A percentile compares a stretch with the other conserved stretches of the same genome.
Evolutionary conservation across 176 grass and related monocot genomes (phyloP).

Genomic region (Melocanna baccifera): DNA sequence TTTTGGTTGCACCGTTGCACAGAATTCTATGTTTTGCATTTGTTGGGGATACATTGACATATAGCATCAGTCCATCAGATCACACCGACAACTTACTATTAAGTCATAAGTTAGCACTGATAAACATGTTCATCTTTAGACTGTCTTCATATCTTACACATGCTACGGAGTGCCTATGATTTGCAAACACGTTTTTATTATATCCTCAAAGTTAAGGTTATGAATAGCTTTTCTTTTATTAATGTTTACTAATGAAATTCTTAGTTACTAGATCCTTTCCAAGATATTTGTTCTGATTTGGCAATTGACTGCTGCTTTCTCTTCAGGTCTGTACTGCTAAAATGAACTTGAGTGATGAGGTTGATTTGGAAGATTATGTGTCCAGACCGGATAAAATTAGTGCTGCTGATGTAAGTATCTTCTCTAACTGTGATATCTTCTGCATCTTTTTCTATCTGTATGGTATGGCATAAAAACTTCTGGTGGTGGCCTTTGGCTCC

Average conservation of each 20-base stretch:
- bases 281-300: not conserved
- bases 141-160: not conserved
- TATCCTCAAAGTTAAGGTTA: not conserved
- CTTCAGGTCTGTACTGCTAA: constrained; percentile 87
- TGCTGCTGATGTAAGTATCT: constrained; percentile 78
- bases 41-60: not conserved
- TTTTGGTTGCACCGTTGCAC: not conserved
- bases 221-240: not conserved
- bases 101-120: not conserved
- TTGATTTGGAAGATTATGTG: constrained; percentile 97
- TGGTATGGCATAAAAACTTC: not conserved
- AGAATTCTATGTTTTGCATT: not conserved
- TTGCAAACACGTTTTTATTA: not conserved
- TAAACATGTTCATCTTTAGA: not conserved
- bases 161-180: not conserved
- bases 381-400: constrained; percentile 96
- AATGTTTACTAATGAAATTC: not conserved
- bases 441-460: not conserved
- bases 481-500: not conserved
- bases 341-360: constrained; percentile 96
- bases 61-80: not conserved
- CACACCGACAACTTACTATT: not conserved
- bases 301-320: not conserved
- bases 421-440: not conserved
- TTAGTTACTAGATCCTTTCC: not conserved